A percentile compares a stretch with the other conserved stretches of the same genome.
These are phyloP conservation scores for Pyricularia sp. DNA, from an alignment of 2,329 filamentous ascomycete species.

Conservation along the genomic window DNA sequence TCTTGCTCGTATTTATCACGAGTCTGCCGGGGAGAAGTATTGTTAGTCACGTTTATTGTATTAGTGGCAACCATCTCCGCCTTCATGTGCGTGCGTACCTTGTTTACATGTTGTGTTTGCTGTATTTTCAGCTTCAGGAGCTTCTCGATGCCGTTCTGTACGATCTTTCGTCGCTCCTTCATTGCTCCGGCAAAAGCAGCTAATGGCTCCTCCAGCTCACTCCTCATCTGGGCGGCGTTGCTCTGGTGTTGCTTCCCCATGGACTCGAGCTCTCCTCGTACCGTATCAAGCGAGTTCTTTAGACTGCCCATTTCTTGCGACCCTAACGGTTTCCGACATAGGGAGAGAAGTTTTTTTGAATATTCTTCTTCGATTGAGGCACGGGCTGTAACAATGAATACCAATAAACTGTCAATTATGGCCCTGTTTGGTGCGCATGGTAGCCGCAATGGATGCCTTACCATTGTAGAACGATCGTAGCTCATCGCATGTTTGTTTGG, in stretches of 20 bases:
- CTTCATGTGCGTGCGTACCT: slow-evolving; percentile 44
- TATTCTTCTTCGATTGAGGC: slow-evolving; percentile 96
- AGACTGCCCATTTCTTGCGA: slow-evolving; percentile 78
- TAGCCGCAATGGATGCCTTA: slow-evolving; percentile 22
- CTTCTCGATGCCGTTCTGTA: slow-evolving; percentile 89
- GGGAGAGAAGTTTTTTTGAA: slow-evolving; percentile 69
- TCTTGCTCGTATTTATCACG: slow-evolving; percentile 95
- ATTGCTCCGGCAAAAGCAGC: slow-evolving; percentile 85
- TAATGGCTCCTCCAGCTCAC: slow-evolving; percentile 85
- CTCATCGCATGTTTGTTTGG: slow-evolving; percentile 91
- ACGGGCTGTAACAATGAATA: slow-evolving; percentile 43
- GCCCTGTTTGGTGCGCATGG: neutral
- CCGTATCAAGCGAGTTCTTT: slow-evolving; percentile 70
- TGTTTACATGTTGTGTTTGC: slow-evolving; percentile 84
- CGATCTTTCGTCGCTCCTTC: slow-evolving; percentile 93
- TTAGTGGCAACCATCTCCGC: neutral
- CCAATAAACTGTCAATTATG: neutral
- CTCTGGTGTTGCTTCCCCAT: slow-evolving; percentile 90
- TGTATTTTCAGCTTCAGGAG: slow-evolving; percentile 84
- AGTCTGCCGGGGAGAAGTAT: slow-evolving; percentile 35
- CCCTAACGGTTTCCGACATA: slow-evolving; percentile 79
- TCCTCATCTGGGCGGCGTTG: slow-evolving; percentile 90
- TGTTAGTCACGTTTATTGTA: neutral
- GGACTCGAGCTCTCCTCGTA: slow-evolving; percentile 78
- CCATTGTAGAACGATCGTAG: slow-evolving; percentile 79